These are phyloP conservation scores for Tetragonia tetragonoides DNA, from an alignment of 148 eudicot genomes.

Conservation along the genomic window DNA sequence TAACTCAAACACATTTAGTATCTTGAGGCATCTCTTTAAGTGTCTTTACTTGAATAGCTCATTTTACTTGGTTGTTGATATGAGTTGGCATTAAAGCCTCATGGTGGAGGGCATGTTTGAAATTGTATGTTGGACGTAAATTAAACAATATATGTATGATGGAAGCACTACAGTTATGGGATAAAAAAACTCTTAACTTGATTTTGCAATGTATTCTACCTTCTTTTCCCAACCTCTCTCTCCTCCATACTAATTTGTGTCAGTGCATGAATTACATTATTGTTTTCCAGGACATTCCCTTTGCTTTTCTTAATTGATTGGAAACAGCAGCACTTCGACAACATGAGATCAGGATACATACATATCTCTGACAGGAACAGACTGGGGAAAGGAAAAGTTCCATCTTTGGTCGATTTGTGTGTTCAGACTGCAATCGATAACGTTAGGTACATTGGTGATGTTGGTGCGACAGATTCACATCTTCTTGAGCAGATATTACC, in stretches of 20 bases:
- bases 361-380: constrained; percentile 26
- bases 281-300: constrained; percentile 1
- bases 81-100: not conserved
- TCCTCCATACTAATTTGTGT: not conserved
- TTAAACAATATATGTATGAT: not conserved
- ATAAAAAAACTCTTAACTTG: not conserved
- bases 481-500: constrained; percentile 80
- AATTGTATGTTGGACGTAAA: too few species aligned
- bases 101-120: not conserved
- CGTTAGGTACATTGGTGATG: constrained; percentile 76
- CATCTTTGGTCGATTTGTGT: constrained; percentile 83
- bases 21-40: too few species aligned
- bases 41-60: not conserved
- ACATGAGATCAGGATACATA: constrained; percentile 32
- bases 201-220: not conserved
- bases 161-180: not conserved
- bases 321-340: constrained; percentile 14
- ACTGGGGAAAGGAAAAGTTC: constrained; percentile 30
- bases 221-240: not conserved
- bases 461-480: constrained; percentile 64
- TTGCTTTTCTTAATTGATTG: constrained; percentile 4
- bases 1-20: too few species aligned
- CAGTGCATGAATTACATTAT: not conserved
- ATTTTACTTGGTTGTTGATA: not conserved
- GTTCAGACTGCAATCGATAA: constrained; percentile 81